Evolutionary conservation across 208 protist species (phyloP), one percentile per base, ranked within the genome.

Genomic region (Strigomonas culicis): DNA sequence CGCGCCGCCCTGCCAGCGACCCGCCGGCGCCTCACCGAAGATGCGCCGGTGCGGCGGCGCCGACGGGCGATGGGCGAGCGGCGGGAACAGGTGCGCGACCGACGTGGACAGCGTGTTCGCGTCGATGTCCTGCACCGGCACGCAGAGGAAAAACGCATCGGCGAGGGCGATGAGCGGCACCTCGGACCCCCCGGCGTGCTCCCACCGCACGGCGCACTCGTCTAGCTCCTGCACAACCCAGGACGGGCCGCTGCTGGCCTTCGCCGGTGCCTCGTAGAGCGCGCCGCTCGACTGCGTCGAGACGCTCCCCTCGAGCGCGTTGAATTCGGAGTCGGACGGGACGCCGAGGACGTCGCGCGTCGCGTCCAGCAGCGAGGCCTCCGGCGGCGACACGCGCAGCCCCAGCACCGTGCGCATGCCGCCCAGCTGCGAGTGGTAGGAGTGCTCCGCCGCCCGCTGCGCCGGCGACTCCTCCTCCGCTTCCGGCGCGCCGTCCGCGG

Each of bases 191-290:
- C 55, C 4, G n/a, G n/a, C 39, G 7, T 19, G 39, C 32, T 70
- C 66, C 4, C 57, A 27, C 2, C 61, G 41, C 2, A 75, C n/a
- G n/a, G 43, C 60, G 32, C 60, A 27, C 43, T 68, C 47, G 19
- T 72, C 64, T 3, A 3, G 19, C 43, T 84, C 78, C 34, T 75
- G 65, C 60, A 84, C 36, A 22, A 77, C 28, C 78, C 78, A 84
- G 11, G 64, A 70, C 15, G 50, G 17, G 46, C 19, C 47, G 44
- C 2, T 52, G 28, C 8, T 36, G 41, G 46, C 1, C 39, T 4
- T 19, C 8, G n/a, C 31, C n/a, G 19, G 43, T 7, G 36, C 22
- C 27, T 43, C 41, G 22, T 24, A 8, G 11, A 13, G 21, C 10
- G 43, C 30, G 31, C 44, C 31, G 59, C 11, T 21, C 27, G 46